Evolutionary conservation across 2,329 filamentous ascomycete genomes (phyloP).

Genomic region (Curvularia lunata): DNA sequence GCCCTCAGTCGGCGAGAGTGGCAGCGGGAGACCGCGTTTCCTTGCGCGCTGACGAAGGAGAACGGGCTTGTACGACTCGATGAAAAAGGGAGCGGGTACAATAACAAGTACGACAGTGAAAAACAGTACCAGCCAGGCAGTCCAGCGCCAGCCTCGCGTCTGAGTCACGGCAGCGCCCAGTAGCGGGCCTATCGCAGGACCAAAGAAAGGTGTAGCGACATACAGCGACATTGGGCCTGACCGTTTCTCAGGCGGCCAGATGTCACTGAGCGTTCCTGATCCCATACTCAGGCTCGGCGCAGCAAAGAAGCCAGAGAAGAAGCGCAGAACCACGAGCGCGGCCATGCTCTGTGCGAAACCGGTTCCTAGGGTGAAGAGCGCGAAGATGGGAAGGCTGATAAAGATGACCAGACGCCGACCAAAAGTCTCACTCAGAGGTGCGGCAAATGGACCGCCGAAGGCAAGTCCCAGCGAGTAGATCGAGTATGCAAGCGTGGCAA

Average conservation of each 20-base stretch:
- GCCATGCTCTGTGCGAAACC: slow-evolving; percentile 67
- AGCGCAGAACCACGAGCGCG: slow-evolving; percentile 72
- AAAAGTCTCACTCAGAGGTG: slow-evolving; percentile 73
- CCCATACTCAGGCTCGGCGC: slow-evolving; percentile 47
- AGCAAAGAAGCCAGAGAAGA: slow-evolving; percentile 44
- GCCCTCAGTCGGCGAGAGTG: slow-evolving; percentile 14
- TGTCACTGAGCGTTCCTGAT: slow-evolving; percentile 48
- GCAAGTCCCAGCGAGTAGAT: slow-evolving; percentile 58
- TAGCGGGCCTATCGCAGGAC: slow-evolving; percentile 45
- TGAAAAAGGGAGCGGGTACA: slow-evolving; percentile 48
- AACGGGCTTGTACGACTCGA: slow-evolving; percentile 61
- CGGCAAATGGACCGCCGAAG: slow-evolving; percentile 73
- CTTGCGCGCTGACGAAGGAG: slow-evolving; percentile 51
- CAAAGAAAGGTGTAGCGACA: slow-evolving; percentile 47
- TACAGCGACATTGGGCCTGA: slow-evolving; percentile 41
- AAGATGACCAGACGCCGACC: slow-evolving; percentile 73
- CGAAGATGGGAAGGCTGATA: slow-evolving; percentile 69
- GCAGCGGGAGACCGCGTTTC: slow-evolving; percentile 6
- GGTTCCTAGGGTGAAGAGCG: slow-evolving; percentile 56
- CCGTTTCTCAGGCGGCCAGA: slow-evolving; percentile 39
- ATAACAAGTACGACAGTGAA: slow-evolving; percentile 44
- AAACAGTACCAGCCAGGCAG: slow-evolving; percentile 51
- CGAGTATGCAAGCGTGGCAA: slow-evolving; percentile 31
- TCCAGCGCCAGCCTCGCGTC: slow-evolving; percentile 49
- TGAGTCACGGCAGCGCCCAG: slow-evolving; percentile 51